Evolutionary conservation across 768 basidiomycete genomes (phyloP), one percentile per base, ranked within the genome.

Genomic region (Daedaleopsis sinensis): DNA sequence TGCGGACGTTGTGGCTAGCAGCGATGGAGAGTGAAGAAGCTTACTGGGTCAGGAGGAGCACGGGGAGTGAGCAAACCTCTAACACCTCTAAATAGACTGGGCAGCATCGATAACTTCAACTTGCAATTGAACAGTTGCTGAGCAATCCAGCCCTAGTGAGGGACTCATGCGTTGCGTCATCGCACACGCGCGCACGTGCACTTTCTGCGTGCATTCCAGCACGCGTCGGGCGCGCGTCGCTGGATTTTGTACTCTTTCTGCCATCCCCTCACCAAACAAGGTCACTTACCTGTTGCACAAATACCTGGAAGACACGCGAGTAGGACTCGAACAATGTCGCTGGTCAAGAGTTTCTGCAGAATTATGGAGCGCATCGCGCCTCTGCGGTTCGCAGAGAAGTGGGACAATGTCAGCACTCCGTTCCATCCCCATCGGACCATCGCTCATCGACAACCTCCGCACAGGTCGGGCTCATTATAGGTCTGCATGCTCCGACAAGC

Each of bases 291-390:
- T 13, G 13, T 49, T 18, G 16, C 21, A 8, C 48, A 49, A 5
- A 49, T 23, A 18, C 16, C 50, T 18, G 23, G 12, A 27, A 32
- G 15, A 51, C 36, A 36, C 11, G 35, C 39, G 13, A 42, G 18
- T 42, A 52, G 11, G 12, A 8, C 12, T 35, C 4, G 27, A 11
- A 36, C 53, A 12, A 65, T 73, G 71, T 72, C 74, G 12, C 58
- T 80, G 36, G 69, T 86, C 13, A 86, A 82, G 71, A 76, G 80
- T 36, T 84, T 89, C 12, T 83, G 82, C 66, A 80, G 77, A 46
- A 86, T 88, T 0, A 90, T 94, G 88, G 89, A 91, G 63, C 83
- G 86, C 27, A 90, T 97, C 64, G 94, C 95, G 1, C 96, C 96
- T 3, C 81, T 94, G 21, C 79, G 84, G 39, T 80, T 97, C 9